Evolutionary conservation across 495 filamentous ascomycete species (phyloP), one percentile per base, ranked within the genome.

Genomic region (Penicillium lagena): DNA sequence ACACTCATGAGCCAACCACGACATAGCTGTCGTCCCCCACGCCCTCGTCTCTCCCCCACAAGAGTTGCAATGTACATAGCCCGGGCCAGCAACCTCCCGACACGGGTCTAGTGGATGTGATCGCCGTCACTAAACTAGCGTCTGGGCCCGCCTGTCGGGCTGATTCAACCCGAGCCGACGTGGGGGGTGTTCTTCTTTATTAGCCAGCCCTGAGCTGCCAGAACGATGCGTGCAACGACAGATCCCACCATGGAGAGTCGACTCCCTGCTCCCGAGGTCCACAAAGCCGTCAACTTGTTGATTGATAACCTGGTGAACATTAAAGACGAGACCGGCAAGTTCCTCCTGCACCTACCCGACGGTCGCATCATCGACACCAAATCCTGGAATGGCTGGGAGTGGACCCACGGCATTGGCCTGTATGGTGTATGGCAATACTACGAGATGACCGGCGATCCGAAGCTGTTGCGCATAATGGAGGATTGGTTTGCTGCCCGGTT

Each of bases 391-490:
- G 79, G 77, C 50, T 87, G 82, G 81, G 82, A 87, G 67, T 87
- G 83, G 83, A 87, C 83, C 2, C 83, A 87, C 56, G 82, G 83
- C 7, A 75, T 86, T 47, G 82, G 82, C 0, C 74, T 87, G 1
- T 85, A 84, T 54, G 80, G 83, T 12, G 72, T 87, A 37, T 87
- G 77, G 75, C 73, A 83, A 39, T 85, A 86, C 67, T 78, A 85
- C 66, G 70, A 73, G 32, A 57, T 85, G 14, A 83, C 78, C 0
- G 73, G 70, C 9, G 69, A 76, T 40, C 29, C 49, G 0, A 50
- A 56, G 2, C 62, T 70, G 13, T 70, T 82, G 0, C 47, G 57
- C 10, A 72, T 79, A 40, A 82, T 85, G 46, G 72, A 79, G 43
- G 70, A 72, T 33, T 87, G 82, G 83, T 86, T 85, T 63, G 55